Base-by-base conservation (phyloP, 1,284 basidiomycete genomes). In the Termitomyces sp. region DNA sequence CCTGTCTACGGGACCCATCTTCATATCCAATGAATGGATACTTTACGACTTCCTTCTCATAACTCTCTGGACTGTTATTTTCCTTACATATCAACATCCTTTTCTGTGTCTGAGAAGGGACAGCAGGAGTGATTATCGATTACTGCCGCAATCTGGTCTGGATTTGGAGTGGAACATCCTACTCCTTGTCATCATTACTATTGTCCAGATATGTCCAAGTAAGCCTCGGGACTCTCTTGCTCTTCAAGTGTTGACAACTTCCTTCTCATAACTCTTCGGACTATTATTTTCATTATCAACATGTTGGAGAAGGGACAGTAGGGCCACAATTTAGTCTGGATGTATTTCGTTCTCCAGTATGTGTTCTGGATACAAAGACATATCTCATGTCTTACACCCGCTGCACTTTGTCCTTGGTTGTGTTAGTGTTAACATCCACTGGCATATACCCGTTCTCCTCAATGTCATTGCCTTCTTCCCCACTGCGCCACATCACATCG, bases 381-480 rank as follows among this genome's bases (percentile, higher is more conserved):
- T 56, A 43, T 28, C 35, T 55, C 30, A 37, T 41, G 21, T 53
- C 46, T 3, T 53, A 47, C 41, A 43, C 46, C 21, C 45, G 51
- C 28, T 47, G 46, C 43, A 45, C 50, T 11, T 40, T 53, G 24
- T n/a, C 47, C 5, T 28, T 56, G 33, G 37, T 50, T 31, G 30
- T 51, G 30, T 51, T 30, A 38, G 44, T 19, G 46, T 55, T 50
- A 38, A 49, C 42, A 42, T 57, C 37, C 44, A n/a, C n/a, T n/a
- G n/a, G n/a, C n/a, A 42, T 18, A 5, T 49, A 30, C 18, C 30
- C 30, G 43, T 49, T 45, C 55, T 54, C 33, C 21, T 53, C 49
- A 52, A 54, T 43, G 44, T 54, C 21, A 51, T 52, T 26, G 37
- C 47, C n/a, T 54, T 54, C 46, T 45, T 52, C 50, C 45, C 52